Evolutionary conservation across 2,329 filamentous ascomycete species (phyloP).

Genomic region (Hypoxylon sp.): DNA sequence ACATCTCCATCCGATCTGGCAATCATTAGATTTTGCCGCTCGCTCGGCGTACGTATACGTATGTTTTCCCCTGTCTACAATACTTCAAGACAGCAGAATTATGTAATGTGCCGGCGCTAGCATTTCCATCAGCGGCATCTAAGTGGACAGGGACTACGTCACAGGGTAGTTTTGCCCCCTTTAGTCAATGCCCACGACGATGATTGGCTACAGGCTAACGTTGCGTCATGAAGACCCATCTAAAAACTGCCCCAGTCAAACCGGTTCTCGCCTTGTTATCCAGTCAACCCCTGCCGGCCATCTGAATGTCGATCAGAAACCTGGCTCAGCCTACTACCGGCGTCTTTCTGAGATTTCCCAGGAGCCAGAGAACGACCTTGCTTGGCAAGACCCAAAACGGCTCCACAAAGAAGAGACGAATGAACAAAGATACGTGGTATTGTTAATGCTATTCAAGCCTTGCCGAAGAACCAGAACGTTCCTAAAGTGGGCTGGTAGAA

Average conservation of each 20-base stretch:
- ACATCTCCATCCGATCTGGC: conserved; percentile 19
- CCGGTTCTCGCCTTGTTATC: conserved; percentile 34
- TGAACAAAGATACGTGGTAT: neutral
- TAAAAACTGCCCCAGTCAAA: conserved; percentile 36
- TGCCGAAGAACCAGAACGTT: neutral
- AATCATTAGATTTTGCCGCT: conserved; percentile 24
- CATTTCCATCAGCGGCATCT: conserved; percentile 26
- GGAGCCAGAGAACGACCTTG: conserved; percentile 21
- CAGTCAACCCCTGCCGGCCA: conserved; percentile 16
- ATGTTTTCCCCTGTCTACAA: conserved; percentile 9
- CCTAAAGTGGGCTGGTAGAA: neutral
- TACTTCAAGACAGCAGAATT: conserved; percentile 26
- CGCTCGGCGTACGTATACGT: conserved; percentile 35
- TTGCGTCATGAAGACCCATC: conserved; percentile 43
- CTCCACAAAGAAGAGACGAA: conserved; percentile 1
- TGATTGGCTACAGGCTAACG: conserved; percentile 45
- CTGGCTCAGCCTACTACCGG: conserved; percentile 7
- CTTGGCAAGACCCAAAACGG: conserved; percentile 25
- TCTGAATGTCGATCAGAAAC: conserved; percentile 18
- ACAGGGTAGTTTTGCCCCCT: conserved; percentile 46
- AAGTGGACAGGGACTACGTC: conserved; percentile 32
- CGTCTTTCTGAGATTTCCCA: conserved; percentile 12
- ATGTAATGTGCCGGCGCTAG: conserved; percentile 7
- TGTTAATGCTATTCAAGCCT: neutral
- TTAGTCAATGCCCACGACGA: conserved; percentile 35